Evolutionary conservation across 495 filamentous ascomycete species (phyloP).

Genomic region (Podospora fimiseda): DNA sequence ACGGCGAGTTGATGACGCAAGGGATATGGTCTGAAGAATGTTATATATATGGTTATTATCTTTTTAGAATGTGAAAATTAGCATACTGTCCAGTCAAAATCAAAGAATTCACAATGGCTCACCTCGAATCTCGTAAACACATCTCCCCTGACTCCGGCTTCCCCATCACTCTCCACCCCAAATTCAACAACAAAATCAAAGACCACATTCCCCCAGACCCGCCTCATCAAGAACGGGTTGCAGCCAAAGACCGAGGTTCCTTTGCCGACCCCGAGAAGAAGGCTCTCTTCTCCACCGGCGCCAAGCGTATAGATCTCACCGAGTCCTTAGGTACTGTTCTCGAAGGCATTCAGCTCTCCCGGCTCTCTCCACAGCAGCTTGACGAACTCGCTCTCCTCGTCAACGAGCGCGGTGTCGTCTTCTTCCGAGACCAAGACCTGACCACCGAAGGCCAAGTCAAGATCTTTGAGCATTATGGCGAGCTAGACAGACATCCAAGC

Average conservation of each 20-base stretch:
- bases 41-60: too few species aligned
- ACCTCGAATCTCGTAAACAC: constrained; percentile 31
- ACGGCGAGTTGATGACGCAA: neutral
- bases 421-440: constrained; percentile 45
- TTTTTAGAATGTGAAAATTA: too few species aligned
- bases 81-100: too few species aligned
- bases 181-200: constrained; percentile 54
- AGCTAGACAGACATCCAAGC: constrained; percentile 43
- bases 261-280: constrained; percentile 49
- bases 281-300: constrained; percentile 36
- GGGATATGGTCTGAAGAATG: too few species aligned
- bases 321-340: constrained; percentile 47
- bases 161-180: constrained; percentile 42
- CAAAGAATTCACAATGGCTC: too few species aligned
- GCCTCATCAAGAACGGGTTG: constrained; percentile 32
- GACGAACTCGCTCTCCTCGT: constrained; percentile 44
- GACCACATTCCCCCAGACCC: constrained; percentile 41
- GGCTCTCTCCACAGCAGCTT: constrained; percentile 33
- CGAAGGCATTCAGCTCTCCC: constrained; percentile 41
- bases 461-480: constrained; percentile 48
- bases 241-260: constrained; percentile 42
- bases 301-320: constrained; percentile 42
- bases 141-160: constrained; percentile 35
- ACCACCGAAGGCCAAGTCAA: constrained; percentile 46
- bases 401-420: constrained; percentile 42